These are phyloP conservation scores for Gnomoniopsis sp. DNA, from an alignment of 2,329 filamentous ascomycete species.

Conservation along the genomic window DNA sequence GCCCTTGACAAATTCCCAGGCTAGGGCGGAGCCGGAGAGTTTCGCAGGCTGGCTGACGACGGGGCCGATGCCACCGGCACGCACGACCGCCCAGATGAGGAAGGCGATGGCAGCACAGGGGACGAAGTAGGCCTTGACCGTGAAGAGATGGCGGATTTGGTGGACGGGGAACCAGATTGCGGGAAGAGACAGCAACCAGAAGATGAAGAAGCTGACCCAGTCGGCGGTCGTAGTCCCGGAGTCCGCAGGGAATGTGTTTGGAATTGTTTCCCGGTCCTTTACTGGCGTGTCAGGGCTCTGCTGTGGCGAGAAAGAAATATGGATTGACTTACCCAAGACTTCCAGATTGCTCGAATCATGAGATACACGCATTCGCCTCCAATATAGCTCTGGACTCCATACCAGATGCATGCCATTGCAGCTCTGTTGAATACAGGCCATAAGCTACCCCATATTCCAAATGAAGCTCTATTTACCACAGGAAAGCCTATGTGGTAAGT, in stretches of 20 bases:
- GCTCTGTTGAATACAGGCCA: constrained; percentile 89
- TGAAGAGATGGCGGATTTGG: constrained; percentile 85
- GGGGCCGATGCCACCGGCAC: constrained; percentile 78
- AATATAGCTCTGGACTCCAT: constrained; percentile 81
- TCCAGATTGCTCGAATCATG: constrained; percentile 87
- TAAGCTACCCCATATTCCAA: constrained; percentile 83
- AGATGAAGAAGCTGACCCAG: constrained; percentile 81
- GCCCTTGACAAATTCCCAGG: constrained; percentile 78
- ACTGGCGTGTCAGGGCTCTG: constrained; percentile 11
- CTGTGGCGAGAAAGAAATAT: neutral
- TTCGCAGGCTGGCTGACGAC: constrained; percentile 68
- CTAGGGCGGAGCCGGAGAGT: constrained; percentile 64
- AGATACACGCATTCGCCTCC: constrained; percentile 81
- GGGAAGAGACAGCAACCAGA: constrained; percentile 77
- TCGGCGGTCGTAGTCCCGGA: constrained; percentile 72
- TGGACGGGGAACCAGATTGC: constrained; percentile 89
- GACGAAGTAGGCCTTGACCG: constrained; percentile 81
- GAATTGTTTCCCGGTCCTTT: constrained; percentile 51
- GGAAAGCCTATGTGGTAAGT: constrained; percentile 89
- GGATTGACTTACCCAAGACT: constrained; percentile 48
- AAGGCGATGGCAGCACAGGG: constrained; percentile 80
- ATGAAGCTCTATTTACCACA: constrained; percentile 72
- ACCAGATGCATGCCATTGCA: constrained; percentile 86
- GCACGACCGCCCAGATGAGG: constrained; percentile 81
- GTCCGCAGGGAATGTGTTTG: constrained; percentile 60